A percentile compares a stretch with the other conserved stretches of the same genome.
These are phyloP conservation scores for Coffea canephora DNA, from an alignment of 257 asterid species.

Conservation along the genomic window DNA sequence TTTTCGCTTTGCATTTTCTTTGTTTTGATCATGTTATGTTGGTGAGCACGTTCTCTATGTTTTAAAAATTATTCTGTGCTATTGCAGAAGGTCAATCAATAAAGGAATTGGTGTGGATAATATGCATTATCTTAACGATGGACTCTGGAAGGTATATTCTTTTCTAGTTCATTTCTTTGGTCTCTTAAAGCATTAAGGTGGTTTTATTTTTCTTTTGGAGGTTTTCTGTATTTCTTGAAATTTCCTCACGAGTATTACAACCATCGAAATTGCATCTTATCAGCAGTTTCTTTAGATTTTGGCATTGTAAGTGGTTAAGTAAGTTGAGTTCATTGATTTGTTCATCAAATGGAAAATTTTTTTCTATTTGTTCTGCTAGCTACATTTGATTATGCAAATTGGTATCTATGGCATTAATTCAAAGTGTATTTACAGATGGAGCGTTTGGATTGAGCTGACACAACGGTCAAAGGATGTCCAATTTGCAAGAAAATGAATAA, in stretches of 20 bases:
- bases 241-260: not conserved
- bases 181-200: not conserved
- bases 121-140: slow-evolving; percentile 99
- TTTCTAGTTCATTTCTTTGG: not conserved
- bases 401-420: not conserved
- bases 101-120: slow-evolving; percentile 97
- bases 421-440: slow-evolving; percentile 52
- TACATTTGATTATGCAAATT: not conserved
- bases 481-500: not conserved
- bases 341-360: not conserved
- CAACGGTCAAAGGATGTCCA: not conserved
- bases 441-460: slow-evolving; percentile 48
- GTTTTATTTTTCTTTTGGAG: not conserved
- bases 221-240: not conserved
- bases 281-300: not conserved
- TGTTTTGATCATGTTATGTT: not conserved
- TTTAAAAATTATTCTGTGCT: slow-evolving; percentile 19
- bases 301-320: not conserved
- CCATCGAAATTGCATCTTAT: not conserved
- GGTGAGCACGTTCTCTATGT: not conserved
- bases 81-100: slow-evolving; percentile 70
- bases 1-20: not conserved
- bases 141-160: slow-evolving; percentile 89
- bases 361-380: not conserved
- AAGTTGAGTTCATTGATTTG: not conserved